Conservation (phyloP, 176 grass and related monocot species). For the Rhynchospora tenuis region DNA sequence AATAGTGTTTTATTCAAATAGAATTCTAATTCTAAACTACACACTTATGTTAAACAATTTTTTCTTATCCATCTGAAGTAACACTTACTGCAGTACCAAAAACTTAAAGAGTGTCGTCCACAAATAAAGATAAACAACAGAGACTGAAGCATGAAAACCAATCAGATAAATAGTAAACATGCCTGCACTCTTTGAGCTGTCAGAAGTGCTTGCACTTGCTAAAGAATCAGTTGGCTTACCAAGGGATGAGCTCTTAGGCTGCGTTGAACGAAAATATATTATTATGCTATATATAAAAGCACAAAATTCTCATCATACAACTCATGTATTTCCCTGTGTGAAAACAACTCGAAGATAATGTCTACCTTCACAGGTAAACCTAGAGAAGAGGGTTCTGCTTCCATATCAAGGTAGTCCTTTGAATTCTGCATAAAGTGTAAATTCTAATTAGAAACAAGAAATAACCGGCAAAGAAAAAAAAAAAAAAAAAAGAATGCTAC, state of each 20-base stretch:
- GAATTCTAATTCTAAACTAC: background rate
- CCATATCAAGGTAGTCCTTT: conserved; percentile 54
- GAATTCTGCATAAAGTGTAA: conserved; percentile 46
- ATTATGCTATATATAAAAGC: background rate
- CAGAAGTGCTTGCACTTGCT: conserved; percentile 12
- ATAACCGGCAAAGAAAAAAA: background rate
- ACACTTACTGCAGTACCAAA: background rate
- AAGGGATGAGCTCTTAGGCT: conserved; percentile 18
- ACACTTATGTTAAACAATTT: no score
- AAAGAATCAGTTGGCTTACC: conserved; percentile 21
- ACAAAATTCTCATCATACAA: background rate
- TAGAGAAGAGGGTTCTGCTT: conserved; percentile 1
- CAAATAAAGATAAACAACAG: background rate
- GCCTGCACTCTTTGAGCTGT: conserved; percentile 20
- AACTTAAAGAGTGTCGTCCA: no score
- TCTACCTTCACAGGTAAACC: background rate
- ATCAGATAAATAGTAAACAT: background rate
- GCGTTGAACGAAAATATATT: background rate
- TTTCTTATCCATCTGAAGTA: background rate
- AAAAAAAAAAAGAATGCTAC: conserved; percentile 20
- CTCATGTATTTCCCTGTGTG: background rate
- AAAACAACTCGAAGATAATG: background rate
- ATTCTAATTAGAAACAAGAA: background rate
- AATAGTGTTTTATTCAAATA: background rate
- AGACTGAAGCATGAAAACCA: background rate